Evolutionary conservation across 2,329 filamentous ascomycete genomes (phyloP).

Genomic region (Sarocladium strictum): DNA sequence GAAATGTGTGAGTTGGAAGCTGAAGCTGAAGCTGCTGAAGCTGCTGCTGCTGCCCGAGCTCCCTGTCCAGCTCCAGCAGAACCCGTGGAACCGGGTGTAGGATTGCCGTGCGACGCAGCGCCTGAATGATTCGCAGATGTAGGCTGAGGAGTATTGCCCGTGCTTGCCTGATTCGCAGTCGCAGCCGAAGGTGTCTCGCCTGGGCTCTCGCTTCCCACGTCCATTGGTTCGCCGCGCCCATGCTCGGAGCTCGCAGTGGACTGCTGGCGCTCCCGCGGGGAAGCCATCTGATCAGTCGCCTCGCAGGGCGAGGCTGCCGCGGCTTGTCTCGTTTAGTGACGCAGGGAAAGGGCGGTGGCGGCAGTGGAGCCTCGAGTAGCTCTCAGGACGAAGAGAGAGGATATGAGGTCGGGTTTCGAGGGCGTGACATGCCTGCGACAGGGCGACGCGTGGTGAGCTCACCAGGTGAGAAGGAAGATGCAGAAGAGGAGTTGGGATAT

Average conservation of each 20-base stretch:
- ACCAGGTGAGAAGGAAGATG: constrained; percentile 7
- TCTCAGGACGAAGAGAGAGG: constrained; percentile 1
- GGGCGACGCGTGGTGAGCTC: neutral
- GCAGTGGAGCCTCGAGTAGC: neutral
- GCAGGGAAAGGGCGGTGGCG: neutral
- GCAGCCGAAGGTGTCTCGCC: constrained; percentile 20
- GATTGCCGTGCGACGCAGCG: constrained; percentile 22
- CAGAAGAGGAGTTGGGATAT: neutral
- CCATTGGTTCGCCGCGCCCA: constrained; percentile 20
- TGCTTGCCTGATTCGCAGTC: constrained; percentile 24
- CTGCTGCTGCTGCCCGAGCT: constrained; percentile 20
- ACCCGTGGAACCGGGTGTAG: constrained; percentile 17
- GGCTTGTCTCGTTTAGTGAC: neutral
- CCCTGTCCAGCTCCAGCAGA: constrained; percentile 7
- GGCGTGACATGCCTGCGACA: constrained; percentile 3
- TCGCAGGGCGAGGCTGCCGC: neutral
- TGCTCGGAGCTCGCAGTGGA: neutral
- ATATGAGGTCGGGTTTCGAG: neutral
- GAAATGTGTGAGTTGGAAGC: neutral
- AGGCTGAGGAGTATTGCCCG: constrained; percentile 27
- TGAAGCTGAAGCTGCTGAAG: constrained; percentile 12
- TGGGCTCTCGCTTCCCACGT: constrained; percentile 25
- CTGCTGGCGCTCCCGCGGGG: neutral
- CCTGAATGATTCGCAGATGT: constrained; percentile 15
- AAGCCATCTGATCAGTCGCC: neutral